A percentile compares a stretch with the other conserved stretches of the same genome.
Conservation (phyloP, 805 yeast genomes). For the Kazachstania bromeliacearum region DNA sequence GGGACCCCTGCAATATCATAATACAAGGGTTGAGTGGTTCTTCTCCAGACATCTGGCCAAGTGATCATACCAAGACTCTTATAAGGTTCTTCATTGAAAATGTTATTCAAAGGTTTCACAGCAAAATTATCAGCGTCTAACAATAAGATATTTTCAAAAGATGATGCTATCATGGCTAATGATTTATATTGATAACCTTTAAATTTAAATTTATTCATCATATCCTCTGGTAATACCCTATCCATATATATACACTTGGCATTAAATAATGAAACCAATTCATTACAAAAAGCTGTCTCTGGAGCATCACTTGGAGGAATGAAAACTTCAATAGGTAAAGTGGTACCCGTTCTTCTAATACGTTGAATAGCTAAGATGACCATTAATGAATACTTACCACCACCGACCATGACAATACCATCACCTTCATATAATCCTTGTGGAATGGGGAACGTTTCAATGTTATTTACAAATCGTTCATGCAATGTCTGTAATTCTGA, state of each 20-base stretch:
- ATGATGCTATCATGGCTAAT: conserved; percentile 60
- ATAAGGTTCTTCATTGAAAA: conserved; percentile 53
- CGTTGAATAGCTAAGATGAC: conserved; percentile 55
- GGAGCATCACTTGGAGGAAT: conserved; percentile 61
- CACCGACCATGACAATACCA: conserved; percentile 58
- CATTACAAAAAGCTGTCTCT: conserved; percentile 48
- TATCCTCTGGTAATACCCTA: conserved; percentile 43
- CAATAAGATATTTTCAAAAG: conserved; percentile 61
- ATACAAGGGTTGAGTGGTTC: conserved; percentile 67
- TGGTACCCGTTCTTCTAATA: conserved; percentile 45
- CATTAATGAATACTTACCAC: conserved; percentile 68
- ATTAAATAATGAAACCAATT: conserved; percentile 46
- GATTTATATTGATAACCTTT: conserved; percentile 37
- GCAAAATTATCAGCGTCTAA: conserved; percentile 75
- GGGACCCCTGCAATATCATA: conserved; percentile 57
- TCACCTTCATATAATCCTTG: conserved; percentile 31
- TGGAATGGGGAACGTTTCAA: conserved; percentile 10
- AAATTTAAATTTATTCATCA: conserved; percentile 38
- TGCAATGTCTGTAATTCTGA: conserved; percentile 13
- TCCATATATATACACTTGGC: conserved; percentile 53
- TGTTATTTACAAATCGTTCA: conserved; percentile 11
- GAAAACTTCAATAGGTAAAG: conserved; percentile 68
- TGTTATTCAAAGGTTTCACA: conserved; percentile 48
- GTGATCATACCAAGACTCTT: conserved; percentile 40
- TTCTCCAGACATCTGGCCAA: conserved; percentile 88